A percentile compares a stretch with the other conserved stretches of the same genome.
phyloP scores from a whole-genome alignment of 176 grass and related monocot genomes.

The Triticum monococcum region DNA sequence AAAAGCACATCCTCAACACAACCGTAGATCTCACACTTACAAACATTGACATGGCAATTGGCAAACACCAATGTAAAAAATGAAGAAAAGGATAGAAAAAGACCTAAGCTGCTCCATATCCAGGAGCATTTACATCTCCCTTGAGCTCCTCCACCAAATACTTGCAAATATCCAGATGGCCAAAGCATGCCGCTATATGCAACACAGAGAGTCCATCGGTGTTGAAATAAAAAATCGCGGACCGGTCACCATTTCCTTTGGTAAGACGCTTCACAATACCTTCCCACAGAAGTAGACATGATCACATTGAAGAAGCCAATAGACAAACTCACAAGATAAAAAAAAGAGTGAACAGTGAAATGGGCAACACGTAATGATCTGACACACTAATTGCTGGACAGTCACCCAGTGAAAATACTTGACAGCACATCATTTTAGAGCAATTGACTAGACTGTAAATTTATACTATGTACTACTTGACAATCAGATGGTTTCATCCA shows the following conservation, averaged over 20 bases:
- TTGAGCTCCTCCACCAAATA: slow-evolving; percentile 39
- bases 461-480: too few relatives aligned
- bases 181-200: background rate
- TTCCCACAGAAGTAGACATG: background rate
- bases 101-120: background rate
- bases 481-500: background rate
- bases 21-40: background rate
- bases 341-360: background rate
- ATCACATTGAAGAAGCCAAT: background rate
- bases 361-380: background rate
- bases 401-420: background rate
- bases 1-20: background rate
- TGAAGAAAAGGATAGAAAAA: background rate
- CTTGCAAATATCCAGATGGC: slow-evolving; percentile 35
- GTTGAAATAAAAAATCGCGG: background rate
- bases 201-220: background rate
- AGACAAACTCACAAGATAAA: background rate
- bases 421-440: background rate
- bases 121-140: slow-evolving; percentile 25
- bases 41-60: background rate
- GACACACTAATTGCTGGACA: background rate
- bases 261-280: slow-evolving; percentile 7
- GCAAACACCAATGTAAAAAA: background rate
- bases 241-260: background rate
- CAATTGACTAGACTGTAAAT: background rate